Conservation (phyloP, 2,329 filamentous ascomycete genomes). For the Alternaria arbusti region DNA sequence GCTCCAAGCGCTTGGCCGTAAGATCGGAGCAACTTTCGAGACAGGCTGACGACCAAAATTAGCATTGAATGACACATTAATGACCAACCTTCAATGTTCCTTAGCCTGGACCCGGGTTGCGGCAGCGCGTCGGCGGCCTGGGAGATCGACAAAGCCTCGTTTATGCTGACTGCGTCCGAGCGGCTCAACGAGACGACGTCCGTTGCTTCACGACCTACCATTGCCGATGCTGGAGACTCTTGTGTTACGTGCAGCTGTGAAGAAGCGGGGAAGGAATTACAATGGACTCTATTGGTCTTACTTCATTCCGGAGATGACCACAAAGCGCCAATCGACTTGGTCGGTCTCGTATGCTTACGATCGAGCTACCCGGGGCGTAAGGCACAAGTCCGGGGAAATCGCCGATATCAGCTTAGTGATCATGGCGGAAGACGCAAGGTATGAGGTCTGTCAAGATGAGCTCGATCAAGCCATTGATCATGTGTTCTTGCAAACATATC, state of each 20-base stretch:
- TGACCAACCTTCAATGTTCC: neutral
- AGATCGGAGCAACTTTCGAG: neutral
- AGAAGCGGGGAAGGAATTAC: neutral
- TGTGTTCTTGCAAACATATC: no score
- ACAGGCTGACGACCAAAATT: neutral
- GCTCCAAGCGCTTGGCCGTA: neutral
- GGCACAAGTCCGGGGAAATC: neutral
- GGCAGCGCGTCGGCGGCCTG: neutral
- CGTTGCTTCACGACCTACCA: neutral
- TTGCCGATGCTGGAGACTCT: rapidly evolving
- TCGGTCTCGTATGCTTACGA: neutral
- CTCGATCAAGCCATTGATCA: rapidly evolving
- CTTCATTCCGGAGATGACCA: neutral
- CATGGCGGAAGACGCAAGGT: neutral
- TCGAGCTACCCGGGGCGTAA: neutral
- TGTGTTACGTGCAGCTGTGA: neutral
- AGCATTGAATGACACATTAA: neutral
- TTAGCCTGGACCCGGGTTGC: neutral
- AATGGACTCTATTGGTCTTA: neutral
- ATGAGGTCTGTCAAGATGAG: neutral
- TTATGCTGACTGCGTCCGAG: neutral
- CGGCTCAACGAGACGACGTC: neutral
- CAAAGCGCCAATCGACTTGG: neutral
- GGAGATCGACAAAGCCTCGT: neutral
- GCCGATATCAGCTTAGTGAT: neutral